Conservation (phyloP, 306 rosid species). For the Casuarina equisetifolia region DNA sequence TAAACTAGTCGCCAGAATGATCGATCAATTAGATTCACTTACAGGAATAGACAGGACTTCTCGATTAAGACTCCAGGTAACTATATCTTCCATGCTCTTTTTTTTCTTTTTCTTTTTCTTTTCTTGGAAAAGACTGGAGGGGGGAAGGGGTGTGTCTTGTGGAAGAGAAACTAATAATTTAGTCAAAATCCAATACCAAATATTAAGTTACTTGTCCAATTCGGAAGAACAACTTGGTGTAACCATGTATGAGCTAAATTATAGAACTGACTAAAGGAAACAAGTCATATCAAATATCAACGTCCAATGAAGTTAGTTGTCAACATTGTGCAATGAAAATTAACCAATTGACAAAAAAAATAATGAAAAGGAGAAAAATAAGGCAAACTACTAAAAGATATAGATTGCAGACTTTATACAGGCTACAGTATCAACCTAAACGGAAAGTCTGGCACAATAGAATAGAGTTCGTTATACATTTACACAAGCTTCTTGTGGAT, state of each 20-base stretch:
- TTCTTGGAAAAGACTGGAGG: too few relatives aligned
- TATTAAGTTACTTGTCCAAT: slow-evolving; percentile 80
- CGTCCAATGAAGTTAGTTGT: not conserved
- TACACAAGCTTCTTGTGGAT: not conserved
- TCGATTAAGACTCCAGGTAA: not conserved
- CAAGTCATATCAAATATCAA: not conserved
- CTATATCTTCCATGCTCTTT: not conserved
- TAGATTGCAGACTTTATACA: not conserved
- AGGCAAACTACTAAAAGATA: not conserved
- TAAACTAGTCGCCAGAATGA: not conserved
- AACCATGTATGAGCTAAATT: slow-evolving; percentile 32
- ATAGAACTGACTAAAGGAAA: not conserved
- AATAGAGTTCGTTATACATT: not conserved
- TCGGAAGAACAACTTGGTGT: slow-evolving; percentile 93
- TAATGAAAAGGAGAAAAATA: too few relatives aligned
- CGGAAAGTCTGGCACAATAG: not conserved
- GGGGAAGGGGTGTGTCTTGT: too few relatives aligned
- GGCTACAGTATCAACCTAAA: not conserved
- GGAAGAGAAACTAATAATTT: not conserved
- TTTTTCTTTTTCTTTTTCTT: too few relatives aligned
- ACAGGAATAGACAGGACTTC: not conserved
- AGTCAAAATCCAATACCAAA: slow-evolving; percentile 2
- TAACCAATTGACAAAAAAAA: not conserved
- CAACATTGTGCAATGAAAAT: not conserved
- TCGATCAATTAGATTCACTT: not conserved